phyloP scores from a whole-genome alignment of 2,329 filamentous ascomycete genomes.

The Aspergillus fumigatiaffinis region DNA sequence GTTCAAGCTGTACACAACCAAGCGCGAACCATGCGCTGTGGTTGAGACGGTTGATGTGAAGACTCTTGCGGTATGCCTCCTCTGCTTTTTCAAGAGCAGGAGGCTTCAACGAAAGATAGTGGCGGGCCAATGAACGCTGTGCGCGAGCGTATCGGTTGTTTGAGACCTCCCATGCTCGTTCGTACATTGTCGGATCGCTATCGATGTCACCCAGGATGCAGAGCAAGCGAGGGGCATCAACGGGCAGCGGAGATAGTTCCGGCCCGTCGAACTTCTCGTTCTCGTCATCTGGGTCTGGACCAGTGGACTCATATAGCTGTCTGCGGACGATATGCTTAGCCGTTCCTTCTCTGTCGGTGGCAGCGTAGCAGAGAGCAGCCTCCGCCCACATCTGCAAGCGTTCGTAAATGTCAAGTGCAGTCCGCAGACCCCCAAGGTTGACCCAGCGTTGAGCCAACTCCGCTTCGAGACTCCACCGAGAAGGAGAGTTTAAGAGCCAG shows the following conservation, averaged over 20 bases:
- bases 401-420: conserved; percentile 94
- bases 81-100: conserved; percentile 64
- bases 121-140: conserved; percentile 78
- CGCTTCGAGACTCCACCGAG: conserved; percentile 89
- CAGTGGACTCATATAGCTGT: conserved; percentile 69
- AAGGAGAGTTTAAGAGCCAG: conserved; percentile 76
- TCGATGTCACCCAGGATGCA: conserved; percentile 93
- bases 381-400: conserved; percentile 91
- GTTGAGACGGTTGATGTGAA: conserved; percentile 75
- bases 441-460: conserved; percentile 94
- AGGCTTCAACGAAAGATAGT: conserved; percentile 62
- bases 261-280: conserved; percentile 61
- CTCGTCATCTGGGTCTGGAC: conserved; percentile 45
- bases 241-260: conserved; percentile 65
- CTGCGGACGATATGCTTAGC: conserved; percentile 71
- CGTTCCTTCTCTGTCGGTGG: conserved; percentile 76
- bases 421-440: conserved; percentile 76
- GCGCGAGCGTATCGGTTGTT: conserved; percentile 77
- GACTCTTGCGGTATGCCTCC: conserved; percentile 72
- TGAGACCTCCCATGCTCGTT: conserved; percentile 84
- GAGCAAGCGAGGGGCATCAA: conserved; percentile 81
- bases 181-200: conserved; percentile 68
- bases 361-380: conserved; percentile 82
- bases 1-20: conserved; percentile 79
- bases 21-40: conserved; percentile 83